phyloP scores from a whole-genome alignment of 2,329 filamentous ascomycete species.

The Colletotrichum sp. region DNA sequence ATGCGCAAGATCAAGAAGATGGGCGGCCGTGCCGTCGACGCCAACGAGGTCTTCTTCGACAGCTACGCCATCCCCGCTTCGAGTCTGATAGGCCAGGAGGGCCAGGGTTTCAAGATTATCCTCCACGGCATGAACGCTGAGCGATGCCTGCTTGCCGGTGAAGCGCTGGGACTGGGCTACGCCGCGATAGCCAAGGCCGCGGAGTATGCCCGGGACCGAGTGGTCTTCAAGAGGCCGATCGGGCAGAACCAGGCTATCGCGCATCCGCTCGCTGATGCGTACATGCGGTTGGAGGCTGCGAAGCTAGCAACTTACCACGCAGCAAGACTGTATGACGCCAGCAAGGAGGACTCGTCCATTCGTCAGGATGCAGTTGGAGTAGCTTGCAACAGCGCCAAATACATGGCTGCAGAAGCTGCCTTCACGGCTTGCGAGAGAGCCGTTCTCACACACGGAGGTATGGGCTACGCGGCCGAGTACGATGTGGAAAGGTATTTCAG shows the following conservation, averaged over 20 bases:
- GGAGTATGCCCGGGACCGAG: constrained; percentile 68
- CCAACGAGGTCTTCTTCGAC: constrained; percentile 89
- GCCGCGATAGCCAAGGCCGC: constrained; percentile 68
- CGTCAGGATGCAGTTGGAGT: constrained; percentile 64
- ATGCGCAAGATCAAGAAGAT: constrained; percentile 82
- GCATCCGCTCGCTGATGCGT: constrained; percentile 69
- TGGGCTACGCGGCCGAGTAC: constrained; percentile 70
- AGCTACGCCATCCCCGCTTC: constrained; percentile 71
- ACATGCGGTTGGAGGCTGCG: constrained; percentile 69
- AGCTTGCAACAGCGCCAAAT: constrained; percentile 74
- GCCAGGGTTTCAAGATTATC: constrained; percentile 79
- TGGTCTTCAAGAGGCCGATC: constrained; percentile 70
- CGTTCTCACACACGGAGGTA: constrained; percentile 64
- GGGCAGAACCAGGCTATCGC: constrained; percentile 70
- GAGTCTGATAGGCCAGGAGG: constrained; percentile 73
- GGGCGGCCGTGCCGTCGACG: constrained; percentile 82
- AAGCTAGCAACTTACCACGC: constrained; percentile 71
- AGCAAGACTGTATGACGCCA: constrained; percentile 64
- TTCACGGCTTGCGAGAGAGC: constrained; percentile 67
- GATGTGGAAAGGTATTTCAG: constrained; percentile 70
- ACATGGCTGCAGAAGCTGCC: constrained; percentile 69
- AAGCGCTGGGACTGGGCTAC: constrained; percentile 82
- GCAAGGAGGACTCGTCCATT: constrained; percentile 53
- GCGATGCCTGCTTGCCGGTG: constrained; percentile 76
- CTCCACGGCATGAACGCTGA: constrained; percentile 84